A percentile compares a stretch with the other conserved stretches of the same genome.
These are phyloP conservation scores for Pezicula radicicola DNA, from an alignment of 2,329 filamentous ascomycete species.

Conservation along the genomic window DNA sequence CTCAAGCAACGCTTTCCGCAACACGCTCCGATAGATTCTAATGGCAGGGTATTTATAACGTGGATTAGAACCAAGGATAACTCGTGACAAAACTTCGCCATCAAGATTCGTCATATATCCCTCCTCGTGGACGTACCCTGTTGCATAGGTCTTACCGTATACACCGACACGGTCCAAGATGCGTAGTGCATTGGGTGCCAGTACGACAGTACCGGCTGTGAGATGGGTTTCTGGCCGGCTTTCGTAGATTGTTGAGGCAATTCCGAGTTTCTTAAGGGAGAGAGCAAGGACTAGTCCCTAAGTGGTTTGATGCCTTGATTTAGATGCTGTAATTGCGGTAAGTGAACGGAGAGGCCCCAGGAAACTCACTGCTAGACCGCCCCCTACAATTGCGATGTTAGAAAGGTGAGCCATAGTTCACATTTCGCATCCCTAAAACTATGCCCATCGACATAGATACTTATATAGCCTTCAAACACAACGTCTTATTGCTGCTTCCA, in stretches of 20 bases:
- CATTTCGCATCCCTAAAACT: no score
- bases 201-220: conserved; percentile 48
- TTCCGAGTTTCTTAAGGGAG: conserved; percentile 1
- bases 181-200: conserved; percentile 54
- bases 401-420: no score
- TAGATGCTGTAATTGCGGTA: no score
- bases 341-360: no score
- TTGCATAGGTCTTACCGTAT: conserved; percentile 24
- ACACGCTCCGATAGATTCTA: not conserved
- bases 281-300: conserved; percentile 6
- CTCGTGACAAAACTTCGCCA: not conserved
- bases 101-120: conserved; percentile 23
- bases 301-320: no score
- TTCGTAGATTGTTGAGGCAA: conserved; percentile 4
- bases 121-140: conserved; percentile 32
- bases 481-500: no score
- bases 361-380: no score
- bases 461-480: no score
- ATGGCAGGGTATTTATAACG: not conserved
- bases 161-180: conserved; percentile 47
- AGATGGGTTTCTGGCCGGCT: not conserved
- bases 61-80: not conserved
- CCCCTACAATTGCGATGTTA: no score
- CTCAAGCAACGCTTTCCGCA: not conserved
- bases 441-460: no score